Conservation (phyloP, 1,284 basidiomycete species). For the Leccinum subspadiceum region DNA sequence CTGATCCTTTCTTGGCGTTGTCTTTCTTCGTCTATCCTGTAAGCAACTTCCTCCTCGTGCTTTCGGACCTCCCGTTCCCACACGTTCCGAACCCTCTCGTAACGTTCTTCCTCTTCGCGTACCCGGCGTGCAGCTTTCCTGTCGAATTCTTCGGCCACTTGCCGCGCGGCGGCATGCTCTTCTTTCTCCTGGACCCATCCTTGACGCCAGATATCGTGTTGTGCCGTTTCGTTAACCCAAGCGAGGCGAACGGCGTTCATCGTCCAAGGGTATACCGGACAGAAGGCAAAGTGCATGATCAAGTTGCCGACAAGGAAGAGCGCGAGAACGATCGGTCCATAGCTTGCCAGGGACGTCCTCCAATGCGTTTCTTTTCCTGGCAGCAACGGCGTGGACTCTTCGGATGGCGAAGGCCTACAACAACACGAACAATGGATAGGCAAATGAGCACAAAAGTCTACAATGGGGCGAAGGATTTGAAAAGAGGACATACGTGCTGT, state of each 20-base stretch:
- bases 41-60: neutral
- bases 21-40: conserved; percentile 3
- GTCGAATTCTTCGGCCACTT: conserved; percentile 8
- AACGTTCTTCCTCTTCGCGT: conserved; percentile 8
- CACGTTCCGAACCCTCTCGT: neutral
- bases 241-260: neutral
- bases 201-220: neutral
- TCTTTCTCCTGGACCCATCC: conserved; percentile 3
- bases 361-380: neutral
- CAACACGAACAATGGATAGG: neutral
- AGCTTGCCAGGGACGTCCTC: neutral
- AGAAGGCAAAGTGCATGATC: neutral
- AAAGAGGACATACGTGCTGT: neutral
- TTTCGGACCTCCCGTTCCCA: conserved; percentile 1
- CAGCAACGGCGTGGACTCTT: neutral
- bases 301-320: neutral
- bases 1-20: conserved; percentile 7
- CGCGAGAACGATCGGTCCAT: neutral
- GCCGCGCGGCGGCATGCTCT: neutral
- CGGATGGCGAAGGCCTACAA: neutral
- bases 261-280: neutral
- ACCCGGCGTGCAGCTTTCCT: neutral
- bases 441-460: neutral
- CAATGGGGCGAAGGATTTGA: neutral
- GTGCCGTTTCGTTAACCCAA: neutral